phyloP scores from a whole-genome alignment of 371 early-diverging fungal genomes.

The Nematocida parisii region DNA sequence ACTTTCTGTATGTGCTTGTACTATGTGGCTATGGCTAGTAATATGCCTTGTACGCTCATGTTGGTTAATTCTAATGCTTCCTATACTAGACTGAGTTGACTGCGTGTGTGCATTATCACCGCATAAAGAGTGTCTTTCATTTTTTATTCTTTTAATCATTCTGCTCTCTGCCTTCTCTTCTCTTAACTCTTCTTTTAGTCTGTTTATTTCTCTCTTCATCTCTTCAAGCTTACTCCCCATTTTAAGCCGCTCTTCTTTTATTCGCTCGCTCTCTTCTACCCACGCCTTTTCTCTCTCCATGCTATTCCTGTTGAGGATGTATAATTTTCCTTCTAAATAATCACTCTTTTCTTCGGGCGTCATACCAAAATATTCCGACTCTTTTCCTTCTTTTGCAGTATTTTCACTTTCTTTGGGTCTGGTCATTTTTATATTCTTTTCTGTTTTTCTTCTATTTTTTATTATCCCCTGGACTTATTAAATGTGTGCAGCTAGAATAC shows the following conservation, averaged over 20 bases:
- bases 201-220: constrained; percentile 17
- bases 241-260: not conserved
- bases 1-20: not conserved
- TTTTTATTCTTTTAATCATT: constrained; percentile 6
- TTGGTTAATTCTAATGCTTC: not conserved
- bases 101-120: not conserved
- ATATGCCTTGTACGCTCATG: not conserved
- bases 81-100: not conserved
- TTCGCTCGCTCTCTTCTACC: not conserved
- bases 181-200: constrained; percentile 32
- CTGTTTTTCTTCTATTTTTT: constrained; percentile 43
- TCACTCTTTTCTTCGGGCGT: constrained; percentile 5
- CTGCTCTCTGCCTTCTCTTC: constrained; percentile 7
- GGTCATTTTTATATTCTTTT: constrained; percentile 4
- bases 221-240: not conserved
- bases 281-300: not conserved
- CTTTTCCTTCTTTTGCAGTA: not conserved
- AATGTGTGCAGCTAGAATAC: constrained; percentile 55
- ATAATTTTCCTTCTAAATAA: constrained; percentile 10
- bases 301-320: not conserved
- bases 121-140: not conserved
- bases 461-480: constrained; percentile 53
- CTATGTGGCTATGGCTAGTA: not conserved
- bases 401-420: not conserved
- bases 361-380: constrained; percentile 1